Evolutionary conservation across 192 early-diverging fungal genomes (phyloP), one percentile per base, ranked within the genome.

Genomic region (Coemansia sp.): DNA sequence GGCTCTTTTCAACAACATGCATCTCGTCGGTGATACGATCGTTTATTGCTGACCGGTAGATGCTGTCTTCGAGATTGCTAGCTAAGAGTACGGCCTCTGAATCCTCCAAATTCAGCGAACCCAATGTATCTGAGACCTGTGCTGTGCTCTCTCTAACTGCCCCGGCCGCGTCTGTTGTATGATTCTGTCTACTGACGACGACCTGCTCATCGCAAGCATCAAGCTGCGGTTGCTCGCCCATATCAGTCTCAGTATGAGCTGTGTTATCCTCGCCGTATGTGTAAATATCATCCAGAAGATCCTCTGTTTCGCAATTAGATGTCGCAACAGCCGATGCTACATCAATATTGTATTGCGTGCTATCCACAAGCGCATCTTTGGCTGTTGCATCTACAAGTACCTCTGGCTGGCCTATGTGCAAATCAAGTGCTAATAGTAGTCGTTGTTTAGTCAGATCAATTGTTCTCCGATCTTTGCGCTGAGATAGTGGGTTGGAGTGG

Each of bases 31-130:
- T 48, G 30, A 44, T 7, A 12, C 54, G 30, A 54, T 38, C 49
- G 5, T 22, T 47, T 18, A 61, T 19, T 14, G 51, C 38, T 12
- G 71, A 65, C 16, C 54, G 64, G 57, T 79, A 79, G 60, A 70
- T 73, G 57, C 76, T 79, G 61, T 79, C 60, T 0, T 67, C 67
- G n/a, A 73, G 60, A 54, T 73, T 70, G 57, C 67, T 79, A 22
- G 67, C 54, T 52, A 79, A 48, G 34, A 79, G 70, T 50, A 73
- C 76, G 1, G 76, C 70, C 53, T 79, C 67, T 19, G 76, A 79
- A 41, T 79, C 76, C 44, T 70, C 76, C 65, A 78, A 69, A 52
- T 70, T 70, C 10, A 60, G 57, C 0, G 67, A 68, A 9, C 25
- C 28, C 5, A 27, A 23, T 34, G 9, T 49, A 26, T 23, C 16